phyloP scores from a whole-genome alignment of 176 grass and related monocot genomes.

The Secale cereale region DNA sequence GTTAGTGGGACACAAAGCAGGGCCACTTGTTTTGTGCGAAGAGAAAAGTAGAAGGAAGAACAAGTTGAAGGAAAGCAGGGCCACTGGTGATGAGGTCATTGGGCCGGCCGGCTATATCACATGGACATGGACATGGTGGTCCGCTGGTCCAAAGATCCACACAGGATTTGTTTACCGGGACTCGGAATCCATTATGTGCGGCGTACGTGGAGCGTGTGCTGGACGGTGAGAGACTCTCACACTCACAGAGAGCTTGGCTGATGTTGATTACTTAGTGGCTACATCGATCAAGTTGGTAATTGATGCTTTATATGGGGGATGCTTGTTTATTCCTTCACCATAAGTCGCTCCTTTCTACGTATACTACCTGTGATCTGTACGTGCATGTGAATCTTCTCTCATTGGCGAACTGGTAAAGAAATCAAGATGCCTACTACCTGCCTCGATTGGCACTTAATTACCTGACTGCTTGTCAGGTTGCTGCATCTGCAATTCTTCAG shows the following conservation, averaged over 20 bases:
- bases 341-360: not conserved
- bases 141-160: conserved; percentile 12
- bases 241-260: too few species aligned
- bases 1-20: not conserved
- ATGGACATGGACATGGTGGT: conserved; percentile 8
- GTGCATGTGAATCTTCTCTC: not conserved
- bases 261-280: not conserved
- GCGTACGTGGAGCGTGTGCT: not conserved
- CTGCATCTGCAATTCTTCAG: not conserved
- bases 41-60: not conserved
- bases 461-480: not conserved
- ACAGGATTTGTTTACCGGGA: conserved; percentile 16
- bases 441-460: not conserved
- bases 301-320: not conserved
- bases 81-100: too few species aligned
- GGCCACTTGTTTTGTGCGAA: not conserved
- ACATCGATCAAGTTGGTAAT: not conserved
- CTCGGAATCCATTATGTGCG: conserved; percentile 17
- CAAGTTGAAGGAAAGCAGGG: not conserved
- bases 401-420: not conserved
- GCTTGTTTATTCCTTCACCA: not conserved
- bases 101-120: not conserved
- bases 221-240: not conserved
- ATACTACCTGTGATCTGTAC: not conserved
- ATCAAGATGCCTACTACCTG: not conserved